Evolutionary conservation across 208 protist species (phyloP).

Genomic region (Wallacemonas sp.): DNA sequence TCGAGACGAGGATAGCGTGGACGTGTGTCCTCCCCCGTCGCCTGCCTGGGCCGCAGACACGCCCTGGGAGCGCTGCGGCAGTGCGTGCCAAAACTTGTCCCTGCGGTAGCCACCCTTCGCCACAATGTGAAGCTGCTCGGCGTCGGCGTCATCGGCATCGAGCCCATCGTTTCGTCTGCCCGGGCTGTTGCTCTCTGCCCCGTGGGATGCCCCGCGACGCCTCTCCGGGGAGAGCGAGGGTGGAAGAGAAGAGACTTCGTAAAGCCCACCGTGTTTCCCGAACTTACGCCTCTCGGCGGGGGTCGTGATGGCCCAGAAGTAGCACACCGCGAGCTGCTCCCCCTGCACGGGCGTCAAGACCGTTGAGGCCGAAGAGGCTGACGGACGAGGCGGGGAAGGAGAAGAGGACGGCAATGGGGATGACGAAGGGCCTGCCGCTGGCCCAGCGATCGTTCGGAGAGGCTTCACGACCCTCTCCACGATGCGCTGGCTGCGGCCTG

Average conservation of each 20-base stretch:
- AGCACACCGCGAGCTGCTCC: constrained; percentile 42
- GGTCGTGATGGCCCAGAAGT: constrained; percentile 40
- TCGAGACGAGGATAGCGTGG: neutral
- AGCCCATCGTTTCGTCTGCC: neutral
- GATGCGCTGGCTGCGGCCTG: constrained; percentile 43
- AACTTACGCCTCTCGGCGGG: constrained; percentile 17
- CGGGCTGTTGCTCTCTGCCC: too few relatives aligned
- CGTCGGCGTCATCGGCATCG: neutral
- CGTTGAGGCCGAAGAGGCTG: neutral
- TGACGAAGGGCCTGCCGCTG: neutral
- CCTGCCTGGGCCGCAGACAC: neutral
- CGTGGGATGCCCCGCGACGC: too few relatives aligned
- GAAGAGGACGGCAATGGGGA: neutral
- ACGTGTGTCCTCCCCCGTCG: neutral
- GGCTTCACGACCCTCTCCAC: constrained; percentile 12
- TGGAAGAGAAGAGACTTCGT: neutral
- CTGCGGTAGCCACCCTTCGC: neutral
- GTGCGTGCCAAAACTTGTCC: neutral
- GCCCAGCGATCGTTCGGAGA: neutral
- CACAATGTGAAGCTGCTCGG: neutral
- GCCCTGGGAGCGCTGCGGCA: neutral
- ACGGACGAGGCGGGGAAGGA: neutral
- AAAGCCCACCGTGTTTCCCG: constrained; percentile 4
- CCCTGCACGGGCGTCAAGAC: constrained; percentile 22
- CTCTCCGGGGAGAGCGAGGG: too few relatives aligned